Evolutionary conservation across 2,329 filamentous ascomycete species (phyloP), one percentile per base, ranked within the genome.

Genomic region (Scedosporium dehoogii): DNA sequence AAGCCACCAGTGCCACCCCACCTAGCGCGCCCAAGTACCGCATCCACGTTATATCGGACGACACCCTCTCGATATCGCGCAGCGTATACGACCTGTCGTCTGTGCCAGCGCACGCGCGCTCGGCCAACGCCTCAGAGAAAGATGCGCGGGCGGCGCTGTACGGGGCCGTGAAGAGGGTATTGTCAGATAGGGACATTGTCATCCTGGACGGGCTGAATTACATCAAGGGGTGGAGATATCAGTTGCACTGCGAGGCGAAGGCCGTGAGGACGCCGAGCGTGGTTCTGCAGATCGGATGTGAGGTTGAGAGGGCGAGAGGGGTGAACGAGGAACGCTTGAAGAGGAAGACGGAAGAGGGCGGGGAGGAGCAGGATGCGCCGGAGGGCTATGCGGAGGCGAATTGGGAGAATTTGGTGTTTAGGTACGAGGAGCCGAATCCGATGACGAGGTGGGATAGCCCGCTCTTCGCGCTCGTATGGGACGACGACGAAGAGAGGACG

Each of bases 201-300:
- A 84, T 96, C 57, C 83, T 91, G 16, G 90, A 96, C 71, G 86
- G 87, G 1, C 77, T 90, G 64, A 94, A 94, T 74, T 96, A 94
- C 75, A 96, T 96, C 76, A 94, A 94, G 73, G 91, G 90, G 44
- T 94, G 90, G 84, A 82, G 91, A 58, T 96, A 96, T 72, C 90
- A 96, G 78, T 78, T 96, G 23, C 88, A 88, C 73, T 93, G 90
- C 76, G 90, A 94, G 75, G 85, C 90, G 44, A 94, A 94, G 74
- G 90, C 90, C 58, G 76, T 90, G 61, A 78, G 86, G 65, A 94
- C 90, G 3, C 84, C 88, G 3, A 89, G 84, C 73, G 92, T 88
- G 69, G 85, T 94, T 63, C 77, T 94, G 65, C 85, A 87, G 73
- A 77, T 88, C 55, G 85, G 85, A 0, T 84, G 82, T 65, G 70